Evolutionary conservation across 2,329 filamentous ascomycete genomes (phyloP).

Genomic region (Macroventuria anomochaeta): DNA sequence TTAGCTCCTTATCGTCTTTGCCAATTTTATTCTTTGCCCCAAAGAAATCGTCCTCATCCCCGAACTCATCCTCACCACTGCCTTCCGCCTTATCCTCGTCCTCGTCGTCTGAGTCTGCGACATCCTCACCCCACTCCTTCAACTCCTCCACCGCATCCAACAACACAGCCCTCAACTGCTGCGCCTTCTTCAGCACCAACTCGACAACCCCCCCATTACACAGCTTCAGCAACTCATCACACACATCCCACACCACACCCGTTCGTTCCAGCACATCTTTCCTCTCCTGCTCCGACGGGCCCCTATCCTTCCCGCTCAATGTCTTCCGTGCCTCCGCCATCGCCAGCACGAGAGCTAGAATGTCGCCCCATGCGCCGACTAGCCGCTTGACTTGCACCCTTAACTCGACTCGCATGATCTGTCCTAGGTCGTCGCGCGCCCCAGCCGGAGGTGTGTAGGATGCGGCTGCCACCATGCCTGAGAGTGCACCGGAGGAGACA

Average conservation of each 20-base stretch:
- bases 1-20: slow-evolving; percentile 68
- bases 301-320: slow-evolving; percentile 23
- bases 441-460: slow-evolving; percentile 23
- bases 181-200: slow-evolving; percentile 72
- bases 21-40: slow-evolving; percentile 64
- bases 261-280: slow-evolving; percentile 67
- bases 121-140: slow-evolving; percentile 84
- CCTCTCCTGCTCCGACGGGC: slow-evolving; percentile 33
- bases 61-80: slow-evolving; percentile 44
- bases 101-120: slow-evolving; percentile 61
- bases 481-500: slow-evolving; percentile 74
- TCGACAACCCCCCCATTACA: slow-evolving; percentile 72
- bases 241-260: slow-evolving; percentile 82
- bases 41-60: slow-evolving; percentile 70
- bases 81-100: slow-evolving; percentile 50
- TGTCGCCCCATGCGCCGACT: slow-evolving; percentile 66
- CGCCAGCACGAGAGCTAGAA: slow-evolving; percentile 66
- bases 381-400: slow-evolving; percentile 64
- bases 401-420: slow-evolving; percentile 68
- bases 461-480: slow-evolving; percentile 70
- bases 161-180: slow-evolving; percentile 75
- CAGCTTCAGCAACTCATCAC: slow-evolving; percentile 73
- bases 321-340: slow-evolving; percentile 61
- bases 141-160: slow-evolving; percentile 85
- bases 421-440: slow-evolving; percentile 32